A percentile compares a stretch with the other conserved stretches of the same genome.
These are phyloP conservation scores for Pythium plurisporium DNA, from an alignment of 352 stramenopile species.

Conservation along the genomic window DNA sequence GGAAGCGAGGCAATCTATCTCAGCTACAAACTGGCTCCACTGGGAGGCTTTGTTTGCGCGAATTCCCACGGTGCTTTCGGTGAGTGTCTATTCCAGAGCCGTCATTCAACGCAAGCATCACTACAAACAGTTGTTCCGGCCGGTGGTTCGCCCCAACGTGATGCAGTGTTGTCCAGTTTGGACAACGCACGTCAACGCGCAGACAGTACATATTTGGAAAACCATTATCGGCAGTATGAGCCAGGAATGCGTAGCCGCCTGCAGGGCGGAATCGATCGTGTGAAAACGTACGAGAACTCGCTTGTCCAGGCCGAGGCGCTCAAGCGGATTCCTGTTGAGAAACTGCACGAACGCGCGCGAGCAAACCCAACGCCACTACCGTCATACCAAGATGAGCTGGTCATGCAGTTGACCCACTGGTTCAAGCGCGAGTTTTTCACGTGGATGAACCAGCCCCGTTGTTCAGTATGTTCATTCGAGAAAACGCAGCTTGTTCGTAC, in stretches of 20 bases:
- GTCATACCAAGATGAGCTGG: constrained; percentile 58
- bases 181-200: constrained; percentile 13
- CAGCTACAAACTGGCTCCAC: constrained; percentile 45
- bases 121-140: constrained; percentile 3
- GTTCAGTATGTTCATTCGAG: constrained; percentile 40
- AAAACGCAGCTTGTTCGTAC: constrained; percentile 42
- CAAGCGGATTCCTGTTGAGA: constrained; percentile 57
- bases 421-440: constrained; percentile 91
- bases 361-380: constrained; percentile 45
- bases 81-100: constrained; percentile 61
- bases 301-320: constrained; percentile 65
- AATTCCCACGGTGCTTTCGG: constrained; percentile 53
- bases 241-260: constrained; percentile 42
- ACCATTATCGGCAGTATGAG: constrained; percentile 46
- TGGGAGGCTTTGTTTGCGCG: constrained; percentile 61
- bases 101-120: constrained; percentile 17
- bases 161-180: constrained; percentile 9
- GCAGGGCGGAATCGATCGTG: constrained; percentile 43
- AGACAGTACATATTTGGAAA: constrained; percentile 34
- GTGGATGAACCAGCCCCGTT: constrained; percentile 86
- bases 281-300: constrained; percentile 57
- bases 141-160: not conserved
- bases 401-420: constrained; percentile 78
- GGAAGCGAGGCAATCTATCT: constrained; percentile 38
- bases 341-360: constrained; percentile 58